Evolutionary conservation across 495 filamentous ascomycete species (phyloP).

Genomic region (Hypoxylon perforatum): DNA sequence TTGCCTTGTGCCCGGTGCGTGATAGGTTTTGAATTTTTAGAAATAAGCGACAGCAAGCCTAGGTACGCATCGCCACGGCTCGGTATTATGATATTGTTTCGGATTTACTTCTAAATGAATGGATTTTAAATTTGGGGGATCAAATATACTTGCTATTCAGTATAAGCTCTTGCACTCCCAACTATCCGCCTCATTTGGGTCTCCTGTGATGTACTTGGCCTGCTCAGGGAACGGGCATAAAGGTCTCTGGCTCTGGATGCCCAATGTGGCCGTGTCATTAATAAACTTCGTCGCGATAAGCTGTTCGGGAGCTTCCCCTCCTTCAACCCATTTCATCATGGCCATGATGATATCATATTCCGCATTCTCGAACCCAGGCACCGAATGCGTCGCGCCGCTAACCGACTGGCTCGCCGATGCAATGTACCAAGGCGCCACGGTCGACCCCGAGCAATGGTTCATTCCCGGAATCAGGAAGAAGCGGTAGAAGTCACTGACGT

Average conservation of each 20-base stretch:
- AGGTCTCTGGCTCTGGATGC: constrained; percentile 55
- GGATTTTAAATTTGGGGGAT: no score
- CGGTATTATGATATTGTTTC: no score
- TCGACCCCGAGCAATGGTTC: constrained; percentile 48
- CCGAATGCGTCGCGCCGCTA: constrained; percentile 36
- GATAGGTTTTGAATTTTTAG: no score
- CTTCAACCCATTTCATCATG: constrained; percentile 60
- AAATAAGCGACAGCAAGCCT: no score
- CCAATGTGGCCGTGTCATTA: constrained; percentile 40
- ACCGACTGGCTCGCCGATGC: constrained; percentile 49
- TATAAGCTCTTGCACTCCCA: constrained; percentile 38
- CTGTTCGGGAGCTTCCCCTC: constrained; percentile 50
- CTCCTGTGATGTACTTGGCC: constrained; percentile 32
- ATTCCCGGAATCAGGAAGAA: constrained; percentile 61
- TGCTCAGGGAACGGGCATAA: constrained; percentile 58
- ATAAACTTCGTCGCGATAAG: constrained; percentile 56
- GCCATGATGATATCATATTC: constrained; percentile 55
- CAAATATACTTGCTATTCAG: no score
- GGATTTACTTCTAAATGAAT: no score
- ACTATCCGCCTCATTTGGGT: constrained; percentile 20
- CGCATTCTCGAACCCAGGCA: constrained; percentile 53
- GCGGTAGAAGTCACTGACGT: constrained; percentile 51
- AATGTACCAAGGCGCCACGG: constrained; percentile 55
- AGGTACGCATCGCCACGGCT: no score
- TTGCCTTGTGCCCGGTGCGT: no score